phyloP scores from a whole-genome alignment of 306 rosid species.

The Herpetospermum pedunculosum region DNA sequence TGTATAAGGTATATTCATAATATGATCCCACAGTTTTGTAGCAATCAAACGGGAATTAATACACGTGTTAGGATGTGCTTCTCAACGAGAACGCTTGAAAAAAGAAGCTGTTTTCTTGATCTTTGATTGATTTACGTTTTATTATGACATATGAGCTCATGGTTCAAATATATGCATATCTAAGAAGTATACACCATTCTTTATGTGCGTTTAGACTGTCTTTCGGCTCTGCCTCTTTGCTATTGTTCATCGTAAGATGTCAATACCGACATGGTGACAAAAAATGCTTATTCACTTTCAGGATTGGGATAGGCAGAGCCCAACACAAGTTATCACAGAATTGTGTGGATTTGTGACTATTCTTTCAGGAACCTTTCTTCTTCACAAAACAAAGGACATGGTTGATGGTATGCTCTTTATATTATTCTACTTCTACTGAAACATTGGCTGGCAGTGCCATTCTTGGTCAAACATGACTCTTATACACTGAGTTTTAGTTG shows the following conservation, averaged over 20 bases:
- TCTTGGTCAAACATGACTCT: neutral
- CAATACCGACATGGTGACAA: neutral
- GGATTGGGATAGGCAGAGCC: slow-evolving; percentile 99
- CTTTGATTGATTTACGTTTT: neutral
- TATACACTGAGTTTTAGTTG: neutral
- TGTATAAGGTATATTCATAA: slow-evolving; percentile 70
- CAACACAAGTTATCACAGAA: slow-evolving; percentile 89
- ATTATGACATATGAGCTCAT: neutral
- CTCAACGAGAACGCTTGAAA: neutral
- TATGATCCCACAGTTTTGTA: neutral
- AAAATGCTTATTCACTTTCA: slow-evolving; percentile 22
- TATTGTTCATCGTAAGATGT: neutral
- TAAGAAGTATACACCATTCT: neutral
- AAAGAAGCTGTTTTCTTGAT: neutral
- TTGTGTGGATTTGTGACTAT: slow-evolving; percentile 95
- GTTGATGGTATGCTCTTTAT: slow-evolving; percentile 51
- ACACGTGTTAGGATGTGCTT: neutral
- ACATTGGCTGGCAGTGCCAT: neutral
- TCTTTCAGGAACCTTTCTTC: slow-evolving; percentile 96
- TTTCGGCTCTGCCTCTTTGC: neutral
- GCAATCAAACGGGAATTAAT: neutral
- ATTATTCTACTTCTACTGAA: neutral
- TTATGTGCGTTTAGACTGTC: neutral
- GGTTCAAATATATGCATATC: neutral
- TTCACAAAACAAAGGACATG: slow-evolving; percentile 97